A percentile compares a stretch with the other conserved stretches of the same genome.
These are phyloP conservation scores for Hymenoscyphus infarciens DNA, from an alignment of 2,329 filamentous ascomycete genomes.

Conservation along the genomic window DNA sequence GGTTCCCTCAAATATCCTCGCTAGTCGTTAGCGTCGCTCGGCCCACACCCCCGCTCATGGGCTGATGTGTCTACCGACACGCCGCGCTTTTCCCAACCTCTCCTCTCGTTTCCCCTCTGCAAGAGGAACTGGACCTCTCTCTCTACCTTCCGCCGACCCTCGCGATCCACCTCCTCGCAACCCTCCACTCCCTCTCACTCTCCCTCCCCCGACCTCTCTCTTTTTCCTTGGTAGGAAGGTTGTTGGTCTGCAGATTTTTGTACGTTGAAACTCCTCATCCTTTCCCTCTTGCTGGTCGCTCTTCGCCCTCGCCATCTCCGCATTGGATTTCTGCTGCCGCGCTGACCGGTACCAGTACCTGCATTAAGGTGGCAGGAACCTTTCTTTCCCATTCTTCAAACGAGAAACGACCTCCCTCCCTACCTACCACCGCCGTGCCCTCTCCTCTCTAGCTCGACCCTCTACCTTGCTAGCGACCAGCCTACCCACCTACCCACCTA, in stretches of 20 bases:
- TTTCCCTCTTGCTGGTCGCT: slow-evolving; percentile 2
- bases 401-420: slow-evolving; percentile 11
- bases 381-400: slow-evolving; percentile 26
- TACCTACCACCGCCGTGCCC: neutral
- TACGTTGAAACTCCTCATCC: slow-evolving; percentile 19
- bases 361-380: slow-evolving; percentile 35
- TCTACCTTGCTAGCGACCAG: too few relatives aligned
- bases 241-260: slow-evolving; percentile 23
- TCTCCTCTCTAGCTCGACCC: neutral
- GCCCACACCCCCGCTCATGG: neutral
- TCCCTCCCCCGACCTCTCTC: slow-evolving; percentile 28
- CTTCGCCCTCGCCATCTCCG: slow-evolving; percentile 11
- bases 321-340: slow-evolving; percentile 31
- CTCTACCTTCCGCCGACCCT: slow-evolving; percentile 19
- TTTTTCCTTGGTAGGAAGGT: slow-evolving; percentile 26
- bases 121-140: slow-evolving; percentile 6
- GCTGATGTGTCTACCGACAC: neutral
- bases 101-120: slow-evolving; percentile 11
- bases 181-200: slow-evolving; percentile 1
- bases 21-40: neutral
- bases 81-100: slow-evolving; percentile 8
- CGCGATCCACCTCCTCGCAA: slow-evolving; percentile 11
- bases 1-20: neutral
- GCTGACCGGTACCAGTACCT: slow-evolving; percentile 34
- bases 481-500: neutral